These are phyloP conservation scores for Kodamaea sp. DNA, from an alignment of 1,139 yeast genomes.

Conservation along the genomic window DNA sequence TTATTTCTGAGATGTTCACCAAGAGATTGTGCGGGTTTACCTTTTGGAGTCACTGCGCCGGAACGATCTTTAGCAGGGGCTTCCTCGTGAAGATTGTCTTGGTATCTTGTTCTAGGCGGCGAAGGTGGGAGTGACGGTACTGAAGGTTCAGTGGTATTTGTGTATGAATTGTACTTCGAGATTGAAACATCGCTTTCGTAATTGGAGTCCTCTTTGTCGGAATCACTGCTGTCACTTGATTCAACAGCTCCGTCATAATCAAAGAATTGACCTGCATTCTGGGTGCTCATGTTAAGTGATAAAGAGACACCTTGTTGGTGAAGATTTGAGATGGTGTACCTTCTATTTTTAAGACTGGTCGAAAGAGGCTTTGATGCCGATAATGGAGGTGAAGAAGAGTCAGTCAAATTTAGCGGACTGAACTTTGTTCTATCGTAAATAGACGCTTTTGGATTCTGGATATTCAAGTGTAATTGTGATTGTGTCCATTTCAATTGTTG, in stretches of 20 bases:
- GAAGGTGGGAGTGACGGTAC: background rate
- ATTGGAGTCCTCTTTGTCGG: conserved; percentile 25
- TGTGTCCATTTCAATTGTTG: conserved; percentile 9
- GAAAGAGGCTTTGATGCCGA: conserved; percentile 7
- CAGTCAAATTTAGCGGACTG: conserved; percentile 29
- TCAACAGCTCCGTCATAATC: conserved; percentile 26
- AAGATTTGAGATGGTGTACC: conserved; percentile 56
- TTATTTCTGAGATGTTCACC: conserved; percentile 2
- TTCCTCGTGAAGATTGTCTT: background rate
- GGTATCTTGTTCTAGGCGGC: background rate
- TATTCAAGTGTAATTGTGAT: conserved; percentile 3
- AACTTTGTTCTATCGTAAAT: conserved; percentile 16
- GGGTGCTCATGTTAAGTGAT: conserved; percentile 64
- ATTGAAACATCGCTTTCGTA: conserved; percentile 12
- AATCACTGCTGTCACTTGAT: conserved; percentile 28
- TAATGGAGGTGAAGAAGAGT: conserved; percentile 4
- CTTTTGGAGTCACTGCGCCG: conserved; percentile 1
- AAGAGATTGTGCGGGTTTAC: background rate
- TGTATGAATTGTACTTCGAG: background rate
- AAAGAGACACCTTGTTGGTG: conserved; percentile 76
- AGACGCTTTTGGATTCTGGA: background rate
- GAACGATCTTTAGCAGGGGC: background rate
- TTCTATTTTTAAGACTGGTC: conserved; percentile 28
- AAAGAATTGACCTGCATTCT: conserved; percentile 26
- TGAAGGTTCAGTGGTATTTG: background rate